Evolutionary conservation across 345 rosid genomes (phyloP).

Genomic region (Ceriops decandra): DNA sequence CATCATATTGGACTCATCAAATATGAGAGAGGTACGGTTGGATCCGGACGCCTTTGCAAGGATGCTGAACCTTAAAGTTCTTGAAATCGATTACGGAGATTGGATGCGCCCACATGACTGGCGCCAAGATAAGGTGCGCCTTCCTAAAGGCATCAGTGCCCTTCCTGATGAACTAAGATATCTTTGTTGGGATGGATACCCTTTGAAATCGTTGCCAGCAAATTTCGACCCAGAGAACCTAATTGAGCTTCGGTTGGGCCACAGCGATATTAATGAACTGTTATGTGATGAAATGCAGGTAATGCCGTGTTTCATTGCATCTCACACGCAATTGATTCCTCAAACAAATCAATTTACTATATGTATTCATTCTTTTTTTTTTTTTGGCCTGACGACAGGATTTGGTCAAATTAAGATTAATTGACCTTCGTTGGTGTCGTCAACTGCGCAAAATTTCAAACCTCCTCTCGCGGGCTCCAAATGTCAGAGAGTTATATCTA

Average conservation of each 20-base stretch:
- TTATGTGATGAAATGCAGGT: neutral
- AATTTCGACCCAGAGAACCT: slow-evolving; percentile 4
- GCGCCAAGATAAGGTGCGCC: neutral
- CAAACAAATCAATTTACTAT: neutral
- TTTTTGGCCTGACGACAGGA: neutral
- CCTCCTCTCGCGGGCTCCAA: slow-evolving; percentile 7
- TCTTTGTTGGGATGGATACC: slow-evolving; percentile 9
- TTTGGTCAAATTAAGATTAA: neutral
- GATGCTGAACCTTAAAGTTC: slow-evolving; percentile 1
- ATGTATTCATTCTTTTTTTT: too few relatives aligned
- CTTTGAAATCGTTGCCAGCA: slow-evolving; percentile 1
- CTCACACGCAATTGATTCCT: neutral
- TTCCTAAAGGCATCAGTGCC: neutral
- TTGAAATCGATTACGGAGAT: neutral
- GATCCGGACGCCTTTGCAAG: neutral
- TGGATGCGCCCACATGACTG: too few relatives aligned
- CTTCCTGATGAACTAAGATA: slow-evolving; percentile 2
- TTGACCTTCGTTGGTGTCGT: neutral
- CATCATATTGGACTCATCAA: neutral
- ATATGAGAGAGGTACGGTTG: neutral
- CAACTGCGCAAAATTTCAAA: slow-evolving; percentile 3
- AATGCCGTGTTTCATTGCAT: neutral
- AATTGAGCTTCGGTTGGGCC: neutral
- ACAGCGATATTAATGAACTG: neutral
- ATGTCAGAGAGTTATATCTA: slow-evolving; percentile 33